Evolutionary conservation across 305 asterid genomes (phyloP).

Genomic region (Plantago coronopus): DNA sequence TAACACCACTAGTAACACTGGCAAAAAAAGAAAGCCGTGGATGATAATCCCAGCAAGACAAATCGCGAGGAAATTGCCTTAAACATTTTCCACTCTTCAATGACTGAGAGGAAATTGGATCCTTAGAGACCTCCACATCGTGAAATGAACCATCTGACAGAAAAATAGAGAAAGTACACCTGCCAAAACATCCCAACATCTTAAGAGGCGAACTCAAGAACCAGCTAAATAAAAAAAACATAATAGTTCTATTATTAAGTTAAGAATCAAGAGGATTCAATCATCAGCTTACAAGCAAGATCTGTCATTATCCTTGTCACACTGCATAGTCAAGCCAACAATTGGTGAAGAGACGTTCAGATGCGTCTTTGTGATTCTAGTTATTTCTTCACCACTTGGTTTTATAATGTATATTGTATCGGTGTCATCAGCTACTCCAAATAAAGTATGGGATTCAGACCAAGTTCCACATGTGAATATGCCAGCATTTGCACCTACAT

Average conservation of each 20-base stretch:
- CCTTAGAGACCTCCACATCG: conserved; percentile 79
- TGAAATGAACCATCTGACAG: conserved; percentile 80
- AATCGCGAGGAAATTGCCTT: conserved; percentile 51
- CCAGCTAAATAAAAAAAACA: conserved; percentile 6
- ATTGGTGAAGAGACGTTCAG: conserved; percentile 60
- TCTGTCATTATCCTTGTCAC: conserved; percentile 48
- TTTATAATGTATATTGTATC: conserved; percentile 64
- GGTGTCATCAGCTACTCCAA: conserved; percentile 81
- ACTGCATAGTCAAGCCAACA: conserved; percentile 64
- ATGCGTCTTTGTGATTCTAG: conserved; percentile 66
- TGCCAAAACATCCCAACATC: conserved; percentile 33
- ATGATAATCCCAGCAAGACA: conserved; percentile 78
- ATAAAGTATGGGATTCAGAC: conserved; percentile 90
- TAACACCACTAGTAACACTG: conserved; percentile 50
- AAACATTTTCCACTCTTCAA: conserved; percentile 36
- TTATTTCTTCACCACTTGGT: conserved; percentile 89
- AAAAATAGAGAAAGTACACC: conserved; percentile 79
- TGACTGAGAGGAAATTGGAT: conserved; percentile 60
- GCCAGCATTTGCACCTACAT: conserved; percentile 53
- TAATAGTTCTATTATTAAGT: conserved; percentile 14
- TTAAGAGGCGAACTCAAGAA: conserved; percentile 3
- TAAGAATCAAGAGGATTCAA: conserved; percentile 13
- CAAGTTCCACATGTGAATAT: conserved; percentile 71
- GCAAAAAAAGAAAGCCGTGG: conserved; percentile 52
- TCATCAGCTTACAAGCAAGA: conserved; percentile 61